Percentiles rank a stretch among this genome's conserved stretches.
Evolutionary conservation across 2,329 filamentous ascomycete species (phyloP).

Genomic region (Thielaviopsis euricoi): DNA sequence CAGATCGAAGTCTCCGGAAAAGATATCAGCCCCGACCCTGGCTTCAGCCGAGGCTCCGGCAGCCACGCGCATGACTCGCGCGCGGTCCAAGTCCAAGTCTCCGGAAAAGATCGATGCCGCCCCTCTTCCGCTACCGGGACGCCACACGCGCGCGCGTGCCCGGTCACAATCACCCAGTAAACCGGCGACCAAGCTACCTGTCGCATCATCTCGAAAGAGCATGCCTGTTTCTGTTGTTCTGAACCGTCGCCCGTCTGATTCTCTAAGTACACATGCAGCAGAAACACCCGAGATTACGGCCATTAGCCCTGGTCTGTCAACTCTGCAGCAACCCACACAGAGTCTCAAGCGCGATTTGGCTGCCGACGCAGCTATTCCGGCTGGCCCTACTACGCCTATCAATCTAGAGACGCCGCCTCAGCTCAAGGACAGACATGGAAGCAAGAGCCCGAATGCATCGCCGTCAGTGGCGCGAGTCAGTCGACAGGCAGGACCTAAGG

Average conservation of each 20-base stretch:
- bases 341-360: neutral
- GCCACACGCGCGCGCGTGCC: neutral
- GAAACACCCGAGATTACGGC: neutral
- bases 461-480: slow-evolving; percentile 9
- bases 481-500: slow-evolving; percentile 3
- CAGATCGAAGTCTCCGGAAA: neutral
- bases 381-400: slow-evolving; percentile 4
- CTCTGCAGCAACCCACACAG: neutral
- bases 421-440: neutral
- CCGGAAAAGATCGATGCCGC: slow-evolving; percentile 5
- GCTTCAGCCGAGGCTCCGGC: neutral
- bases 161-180: slow-evolving; percentile 8
- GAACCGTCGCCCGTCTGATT: neutral
- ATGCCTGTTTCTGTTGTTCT: neutral
- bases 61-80: slow-evolving; percentile 4
- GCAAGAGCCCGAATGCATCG: slow-evolving; percentile 7
- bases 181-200: neutral
- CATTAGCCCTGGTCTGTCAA: slow-evolving; percentile 1
- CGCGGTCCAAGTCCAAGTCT: slow-evolving; percentile 6
- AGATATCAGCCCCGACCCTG: neutral
- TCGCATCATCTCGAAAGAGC: neutral
- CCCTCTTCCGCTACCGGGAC: neutral
- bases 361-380: neutral
- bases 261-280: neutral
- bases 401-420: slow-evolving; percentile 8